These are phyloP conservation scores for Fraxinus greggii DNA, from an alignment of 305 asterid genomes.

Conservation along the genomic window DNA sequence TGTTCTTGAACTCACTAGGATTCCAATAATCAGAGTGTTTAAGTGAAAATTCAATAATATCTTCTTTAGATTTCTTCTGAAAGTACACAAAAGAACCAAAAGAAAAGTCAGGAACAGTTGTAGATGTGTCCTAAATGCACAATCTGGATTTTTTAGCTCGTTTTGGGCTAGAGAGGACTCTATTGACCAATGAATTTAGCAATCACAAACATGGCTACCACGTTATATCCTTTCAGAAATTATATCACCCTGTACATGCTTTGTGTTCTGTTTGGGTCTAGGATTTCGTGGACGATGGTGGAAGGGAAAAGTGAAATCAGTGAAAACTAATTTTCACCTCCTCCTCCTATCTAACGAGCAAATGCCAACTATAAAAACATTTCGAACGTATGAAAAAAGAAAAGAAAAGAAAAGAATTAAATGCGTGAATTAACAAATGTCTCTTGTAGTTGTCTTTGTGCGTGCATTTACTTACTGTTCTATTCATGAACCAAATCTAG, in stretches of 20 bases:
- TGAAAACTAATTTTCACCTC: background rate
- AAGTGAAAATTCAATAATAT: background rate
- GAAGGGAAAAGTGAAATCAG: background rate
- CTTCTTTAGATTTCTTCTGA: background rate
- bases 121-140: background rate
- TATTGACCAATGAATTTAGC: background rate
- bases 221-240: background rate
- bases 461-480: background rate
- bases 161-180: background rate
- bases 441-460: background rate
- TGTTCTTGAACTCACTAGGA: background rate
- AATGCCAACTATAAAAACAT: background rate
- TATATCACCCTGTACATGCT: background rate
- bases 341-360: background rate
- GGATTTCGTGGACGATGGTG: background rate
- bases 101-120: background rate
- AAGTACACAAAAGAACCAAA: constrained; percentile 1
- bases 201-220: background rate
- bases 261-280: background rate
- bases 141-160: background rate
- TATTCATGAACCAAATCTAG: background rate
- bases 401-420: background rate
- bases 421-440: background rate
- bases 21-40: background rate
- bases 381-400: background rate